phyloP scores from a whole-genome alignment of 2,329 filamentous ascomycete species.

The Orbilia quercus region DNA sequence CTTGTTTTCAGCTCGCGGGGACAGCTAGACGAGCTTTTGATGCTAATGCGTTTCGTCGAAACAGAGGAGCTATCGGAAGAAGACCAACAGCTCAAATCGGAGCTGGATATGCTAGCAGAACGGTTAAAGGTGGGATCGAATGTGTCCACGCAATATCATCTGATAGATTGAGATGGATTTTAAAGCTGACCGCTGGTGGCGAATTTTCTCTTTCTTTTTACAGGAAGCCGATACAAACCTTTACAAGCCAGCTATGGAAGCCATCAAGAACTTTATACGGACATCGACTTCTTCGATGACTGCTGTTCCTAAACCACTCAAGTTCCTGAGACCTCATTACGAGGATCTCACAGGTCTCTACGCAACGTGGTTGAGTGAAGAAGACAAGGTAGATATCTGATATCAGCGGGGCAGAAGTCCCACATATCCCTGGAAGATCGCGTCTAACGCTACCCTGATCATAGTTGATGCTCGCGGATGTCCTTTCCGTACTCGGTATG shows the following conservation, averaged over 20 bases:
- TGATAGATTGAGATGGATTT: constrained; percentile 31
- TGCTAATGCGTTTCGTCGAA: constrained; percentile 60
- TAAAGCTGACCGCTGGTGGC: constrained; percentile 38
- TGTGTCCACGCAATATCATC: constrained; percentile 22
- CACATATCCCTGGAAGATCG: not conserved
- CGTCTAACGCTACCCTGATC: constrained; percentile 21
- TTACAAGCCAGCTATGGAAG: constrained; percentile 91
- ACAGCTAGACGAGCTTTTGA: constrained; percentile 55
- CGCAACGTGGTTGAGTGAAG: constrained; percentile 84
- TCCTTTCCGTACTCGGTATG: constrained; percentile 97
- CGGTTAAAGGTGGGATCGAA: constrained; percentile 74
- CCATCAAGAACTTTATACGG: constrained; percentile 98
- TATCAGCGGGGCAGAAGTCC: not conserved
- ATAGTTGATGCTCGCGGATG: constrained; percentile 83
- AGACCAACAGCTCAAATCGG: constrained; percentile 96
- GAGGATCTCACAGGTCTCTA: constrained; percentile 87
- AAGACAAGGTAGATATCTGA: constrained; percentile 76
- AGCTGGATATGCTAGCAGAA: constrained; percentile 98
- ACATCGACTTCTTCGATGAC: constrained; percentile 99
- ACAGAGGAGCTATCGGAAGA: constrained; percentile 95
- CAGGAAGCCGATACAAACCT: constrained; percentile 87
- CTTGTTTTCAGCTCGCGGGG: constrained; percentile 21
- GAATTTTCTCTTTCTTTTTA: constrained; percentile 47
- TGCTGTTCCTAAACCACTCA: constrained; percentile 95
- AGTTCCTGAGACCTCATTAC: constrained; percentile 97